These are phyloP conservation scores for Juncus inflexus DNA, from an alignment of 176 grass and related monocot genomes.

Conservation along the genomic window DNA sequence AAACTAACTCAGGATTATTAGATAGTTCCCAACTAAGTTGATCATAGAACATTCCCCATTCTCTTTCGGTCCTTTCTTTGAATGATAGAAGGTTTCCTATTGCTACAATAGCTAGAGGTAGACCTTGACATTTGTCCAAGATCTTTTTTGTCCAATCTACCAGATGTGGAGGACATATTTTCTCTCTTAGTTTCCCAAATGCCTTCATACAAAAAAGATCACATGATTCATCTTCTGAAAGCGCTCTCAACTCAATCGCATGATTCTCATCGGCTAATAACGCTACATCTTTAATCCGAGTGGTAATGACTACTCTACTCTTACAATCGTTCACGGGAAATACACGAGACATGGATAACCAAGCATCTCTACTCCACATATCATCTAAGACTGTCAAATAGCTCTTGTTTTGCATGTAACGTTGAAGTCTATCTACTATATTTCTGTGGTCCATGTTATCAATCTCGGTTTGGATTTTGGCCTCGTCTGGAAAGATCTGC, in stretches of 20 bases:
- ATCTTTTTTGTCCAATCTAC: conserved; percentile 22
- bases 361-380: conserved; percentile 37
- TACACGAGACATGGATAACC: conserved; percentile 24
- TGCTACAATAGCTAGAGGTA: too few species aligned
- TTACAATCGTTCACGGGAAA: conserved; percentile 24
- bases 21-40: conserved; percentile 27
- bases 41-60: too few species aligned
- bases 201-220: conserved; percentile 33
- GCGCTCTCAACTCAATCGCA: conserved; percentile 27
- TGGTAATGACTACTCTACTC: conserved; percentile 35
- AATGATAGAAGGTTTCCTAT: conserved; percentile 38
- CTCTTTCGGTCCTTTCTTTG: conserved; percentile 21
- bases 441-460: conserved; percentile 22
- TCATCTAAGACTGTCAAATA: conserved; percentile 27
- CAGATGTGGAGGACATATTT: conserved; percentile 23
- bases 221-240: conserved; percentile 32
- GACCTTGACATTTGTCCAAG: conserved; percentile 15
- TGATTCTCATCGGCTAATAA: not conserved
- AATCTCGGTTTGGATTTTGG: conserved; percentile 22
- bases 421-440: conserved; percentile 22
- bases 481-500: conserved; percentile 20
- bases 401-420: conserved; percentile 24
- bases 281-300: conserved; percentile 32
- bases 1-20: conserved; percentile 33
- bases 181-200: not conserved